These are phyloP conservation scores for Phytophthora boehmeriae DNA, from an alignment of 352 stramenopile species.

Conservation along the genomic window DNA sequence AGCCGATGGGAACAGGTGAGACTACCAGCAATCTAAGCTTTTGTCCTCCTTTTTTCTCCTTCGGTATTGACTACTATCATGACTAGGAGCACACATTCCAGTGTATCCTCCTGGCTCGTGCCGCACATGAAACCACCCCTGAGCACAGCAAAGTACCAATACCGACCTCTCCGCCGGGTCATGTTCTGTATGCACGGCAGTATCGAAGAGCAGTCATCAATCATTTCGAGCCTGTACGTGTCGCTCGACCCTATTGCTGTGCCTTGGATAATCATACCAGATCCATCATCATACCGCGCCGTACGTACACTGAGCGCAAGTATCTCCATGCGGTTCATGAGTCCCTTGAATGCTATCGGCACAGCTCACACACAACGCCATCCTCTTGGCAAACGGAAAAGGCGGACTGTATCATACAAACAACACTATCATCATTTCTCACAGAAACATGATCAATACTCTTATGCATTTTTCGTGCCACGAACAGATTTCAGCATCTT, in stretches of 20 bases:
- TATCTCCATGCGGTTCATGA: conserved; percentile 14
- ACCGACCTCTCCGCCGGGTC: conserved; percentile 8
- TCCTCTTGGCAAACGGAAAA: neutral
- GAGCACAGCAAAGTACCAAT: neutral
- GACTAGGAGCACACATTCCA: conserved; percentile 40
- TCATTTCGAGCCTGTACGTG: conserved; percentile 55
- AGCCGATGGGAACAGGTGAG: conserved; percentile 48
- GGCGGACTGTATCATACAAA: conserved; percentile 14
- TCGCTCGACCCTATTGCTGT: conserved; percentile 38
- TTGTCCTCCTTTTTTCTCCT: neutral
- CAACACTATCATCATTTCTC: conserved; percentile 9
- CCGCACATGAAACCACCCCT: neutral
- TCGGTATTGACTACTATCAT: conserved; percentile 2
- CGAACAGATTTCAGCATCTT: conserved; percentile 85
- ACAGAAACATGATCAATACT: conserved; percentile 11
- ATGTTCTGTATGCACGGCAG: conserved; percentile 37
- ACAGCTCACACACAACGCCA: neutral
- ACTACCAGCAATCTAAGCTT: neutral
- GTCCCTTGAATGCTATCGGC: conserved; percentile 6
- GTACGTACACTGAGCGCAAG: conserved; percentile 27
- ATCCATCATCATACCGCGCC: conserved; percentile 36
- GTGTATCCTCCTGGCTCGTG: conserved; percentile 38
- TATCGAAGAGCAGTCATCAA: conserved; percentile 33
- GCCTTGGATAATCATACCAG: conserved; percentile 34
- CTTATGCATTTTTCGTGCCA: conserved; percentile 67